Evolutionary conservation across 495 filamentous ascomycete species (phyloP).

Genomic region (Talaromyces liani): DNA sequence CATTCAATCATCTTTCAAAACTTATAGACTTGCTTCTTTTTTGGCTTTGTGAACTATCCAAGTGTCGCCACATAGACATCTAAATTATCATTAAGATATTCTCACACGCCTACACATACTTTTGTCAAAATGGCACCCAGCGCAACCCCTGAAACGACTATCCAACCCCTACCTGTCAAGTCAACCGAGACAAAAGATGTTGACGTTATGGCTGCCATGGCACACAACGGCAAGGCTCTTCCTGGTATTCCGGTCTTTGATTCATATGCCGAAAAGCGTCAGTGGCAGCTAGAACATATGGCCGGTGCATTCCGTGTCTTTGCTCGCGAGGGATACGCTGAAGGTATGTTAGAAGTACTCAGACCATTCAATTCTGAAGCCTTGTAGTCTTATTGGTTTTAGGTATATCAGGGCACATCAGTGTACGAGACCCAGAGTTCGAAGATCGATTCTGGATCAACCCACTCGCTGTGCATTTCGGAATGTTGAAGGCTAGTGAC

Average conservation of each 20-base stretch:
- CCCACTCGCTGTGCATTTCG: conserved; percentile 23
- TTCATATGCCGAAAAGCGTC: conserved; percentile 27
- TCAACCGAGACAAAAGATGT: not conserved
- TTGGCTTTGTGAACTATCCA: not conserved
- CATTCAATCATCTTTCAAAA: not conserved
- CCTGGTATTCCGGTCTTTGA: conserved; percentile 41
- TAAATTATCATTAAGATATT: not conserved
- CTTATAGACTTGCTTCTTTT: not conserved
- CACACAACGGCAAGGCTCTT: conserved; percentile 8
- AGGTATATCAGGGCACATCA: conserved; percentile 25
- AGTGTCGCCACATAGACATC: not conserved
- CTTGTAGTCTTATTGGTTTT: not conserved
- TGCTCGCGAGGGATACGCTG: conserved; percentile 20
- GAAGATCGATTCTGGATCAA: conserved; percentile 24
- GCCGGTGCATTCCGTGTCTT: conserved; percentile 28
- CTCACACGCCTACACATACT: not conserved
- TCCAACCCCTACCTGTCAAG: not conserved
- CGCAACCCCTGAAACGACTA: not conserved
- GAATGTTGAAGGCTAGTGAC: conserved; percentile 24
- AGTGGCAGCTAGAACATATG: conserved; percentile 47
- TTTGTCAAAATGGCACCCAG: not conserved
- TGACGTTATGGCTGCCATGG: conserved; percentile 12
- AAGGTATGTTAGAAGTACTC: conserved; percentile 20
- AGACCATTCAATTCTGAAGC: too few species aligned
- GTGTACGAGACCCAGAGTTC: conserved; percentile 23